phyloP scores from a whole-genome alignment of 1,284 basidiomycete genomes.

The Ustilago shanxiensis region DNA sequence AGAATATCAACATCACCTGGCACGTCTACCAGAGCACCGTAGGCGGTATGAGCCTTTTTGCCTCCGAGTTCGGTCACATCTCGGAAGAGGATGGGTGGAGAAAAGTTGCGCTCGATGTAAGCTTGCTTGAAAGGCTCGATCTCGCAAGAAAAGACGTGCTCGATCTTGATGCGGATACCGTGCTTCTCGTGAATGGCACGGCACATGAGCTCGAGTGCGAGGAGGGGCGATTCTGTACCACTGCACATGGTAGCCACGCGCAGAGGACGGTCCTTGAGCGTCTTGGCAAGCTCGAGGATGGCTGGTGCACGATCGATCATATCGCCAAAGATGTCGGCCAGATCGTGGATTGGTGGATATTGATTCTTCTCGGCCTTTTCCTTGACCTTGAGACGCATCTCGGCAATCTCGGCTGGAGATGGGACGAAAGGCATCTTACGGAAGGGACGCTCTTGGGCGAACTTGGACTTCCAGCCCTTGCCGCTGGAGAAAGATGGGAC shows the following conservation, averaged over 20 bases:
- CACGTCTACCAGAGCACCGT: slow-evolving; percentile 85
- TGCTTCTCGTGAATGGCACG: slow-evolving; percentile 80
- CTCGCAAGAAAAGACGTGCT: slow-evolving; percentile 97
- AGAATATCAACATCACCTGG: slow-evolving; percentile 88
- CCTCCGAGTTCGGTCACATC: slow-evolving; percentile 88
- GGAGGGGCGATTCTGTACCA: slow-evolving; percentile 91
- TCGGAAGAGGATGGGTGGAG: slow-evolving; percentile 87
- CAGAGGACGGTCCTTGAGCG: slow-evolving; percentile 82
- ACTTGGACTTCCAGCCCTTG: slow-evolving; percentile 48
- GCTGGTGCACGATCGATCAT: slow-evolving; percentile 79
- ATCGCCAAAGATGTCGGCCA: slow-evolving; percentile 84
- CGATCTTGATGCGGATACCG: slow-evolving; percentile 78
- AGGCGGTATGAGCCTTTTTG: slow-evolving; percentile 79
- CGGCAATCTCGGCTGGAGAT: slow-evolving; percentile 25
- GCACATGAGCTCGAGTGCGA: slow-evolving; percentile 87
- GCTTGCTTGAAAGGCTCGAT: slow-evolving; percentile 99
- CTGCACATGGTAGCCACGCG: slow-evolving; percentile 98
- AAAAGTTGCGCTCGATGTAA: slow-evolving; percentile 94
- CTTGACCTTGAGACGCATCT: slow-evolving; percentile 28
- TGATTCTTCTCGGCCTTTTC: slow-evolving; percentile 39
- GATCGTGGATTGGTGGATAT: slow-evolving; percentile 84
- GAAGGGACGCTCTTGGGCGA: slow-evolving; percentile 37
- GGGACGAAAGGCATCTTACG: slow-evolving; percentile 47
- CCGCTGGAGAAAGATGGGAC: slow-evolving; percentile 38
- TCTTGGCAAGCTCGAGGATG: slow-evolving; percentile 73